These are phyloP conservation scores for Hamamelis virginiana DNA, from an alignment of 164 flowering plant genomes.

Conservation along the genomic window DNA sequence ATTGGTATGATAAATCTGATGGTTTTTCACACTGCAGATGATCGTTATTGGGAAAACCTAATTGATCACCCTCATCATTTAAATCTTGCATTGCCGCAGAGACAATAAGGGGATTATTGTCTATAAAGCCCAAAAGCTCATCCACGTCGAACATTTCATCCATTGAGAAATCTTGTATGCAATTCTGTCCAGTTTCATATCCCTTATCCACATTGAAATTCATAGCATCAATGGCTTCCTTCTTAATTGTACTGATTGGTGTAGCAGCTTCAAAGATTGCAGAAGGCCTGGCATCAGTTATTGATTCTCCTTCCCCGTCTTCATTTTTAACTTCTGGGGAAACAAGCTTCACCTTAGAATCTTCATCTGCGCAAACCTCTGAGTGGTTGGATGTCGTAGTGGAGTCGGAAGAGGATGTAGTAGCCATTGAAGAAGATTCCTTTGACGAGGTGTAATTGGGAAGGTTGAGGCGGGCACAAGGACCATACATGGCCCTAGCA, in stretches of 20 bases:
- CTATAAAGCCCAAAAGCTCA: slow-evolving; percentile 24
- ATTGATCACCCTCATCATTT: not conserved
- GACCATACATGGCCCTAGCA: slow-evolving; percentile 59
- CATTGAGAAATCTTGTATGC: slow-evolving; percentile 10
- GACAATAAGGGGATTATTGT: slow-evolving; percentile 6
- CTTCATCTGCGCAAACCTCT: slow-evolving; percentile 27
- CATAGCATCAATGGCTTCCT: slow-evolving; percentile 4
- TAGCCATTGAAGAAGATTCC: not conserved
- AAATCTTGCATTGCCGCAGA: not conserved
- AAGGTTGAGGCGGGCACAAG: slow-evolving; percentile 48
- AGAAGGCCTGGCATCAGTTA: not conserved
- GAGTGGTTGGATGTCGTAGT: slow-evolving; percentile 21
- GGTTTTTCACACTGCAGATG: slow-evolving; percentile 12
- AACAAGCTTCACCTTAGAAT: slow-evolving; percentile 7
- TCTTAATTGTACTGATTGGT: slow-evolving; percentile 2
- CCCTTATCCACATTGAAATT: not conserved
- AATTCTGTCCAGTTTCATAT: not conserved
- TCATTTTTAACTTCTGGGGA: not conserved
- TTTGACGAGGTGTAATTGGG: slow-evolving; percentile 13
- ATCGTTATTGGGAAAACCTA: not conserved
- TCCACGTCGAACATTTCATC: slow-evolving; percentile 60
- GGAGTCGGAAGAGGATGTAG: slow-evolving; percentile 6
- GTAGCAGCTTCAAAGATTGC: not conserved
- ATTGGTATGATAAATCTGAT: slow-evolving; percentile 29
- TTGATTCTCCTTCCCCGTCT: slow-evolving; percentile 13